Base-by-base conservation (phyloP, 2,329 filamentous ascomycete species). In the Aspergillus neoniger region DNA sequence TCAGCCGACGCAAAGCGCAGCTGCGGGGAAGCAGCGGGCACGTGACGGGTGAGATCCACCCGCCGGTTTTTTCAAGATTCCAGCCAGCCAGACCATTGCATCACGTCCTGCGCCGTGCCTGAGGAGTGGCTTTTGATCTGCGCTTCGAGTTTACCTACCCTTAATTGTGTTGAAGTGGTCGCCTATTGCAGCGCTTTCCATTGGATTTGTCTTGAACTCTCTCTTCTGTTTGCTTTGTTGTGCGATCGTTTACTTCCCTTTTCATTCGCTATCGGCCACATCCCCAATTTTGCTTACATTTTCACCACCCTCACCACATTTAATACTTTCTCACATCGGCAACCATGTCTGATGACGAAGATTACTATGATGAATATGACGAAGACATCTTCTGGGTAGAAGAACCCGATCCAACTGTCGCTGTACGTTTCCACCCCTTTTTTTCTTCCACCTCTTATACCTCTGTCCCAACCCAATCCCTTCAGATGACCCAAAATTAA, bases 341-440 rank as follows among this genome's bases (percentile, higher is more conserved):
- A 47, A 62, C 49, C 57, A 77, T 77, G 74, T 77, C 75, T 56
- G 75, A 77, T 61, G 74, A 77, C 55, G 75, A 77, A 49, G 72
- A 74, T 5, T 74, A 71, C 51, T 73, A 73, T 38, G 74, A 77
- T 21, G 72, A 67, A 49, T 74, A 74, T 52, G 73, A 76, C 51
- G 74, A 76, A 7, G 74, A 70, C 65, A 69, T 68, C 58, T 69
- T 69, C 47, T 73, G 70, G 68, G 69, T 74, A 23, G 74, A 76
- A 57, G 75, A 77, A 19, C 66, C 70, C 32, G 72, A 72, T 3
- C 73, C 72, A 8, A 73, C 71, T n/a, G 59, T 74, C 43, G 74
- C 72, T 21, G 75, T 77, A 62, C 67, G 73, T 70, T 5, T 36
- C 8, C 7, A n/a, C 32, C 48, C 36, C 9, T 30, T 21, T 23